Percentiles rank a stretch among this genome's conserved stretches.
phyloP scores from a whole-genome alignment of 345 rosid genomes.

The Anastatica hierochuntica region DNA sequence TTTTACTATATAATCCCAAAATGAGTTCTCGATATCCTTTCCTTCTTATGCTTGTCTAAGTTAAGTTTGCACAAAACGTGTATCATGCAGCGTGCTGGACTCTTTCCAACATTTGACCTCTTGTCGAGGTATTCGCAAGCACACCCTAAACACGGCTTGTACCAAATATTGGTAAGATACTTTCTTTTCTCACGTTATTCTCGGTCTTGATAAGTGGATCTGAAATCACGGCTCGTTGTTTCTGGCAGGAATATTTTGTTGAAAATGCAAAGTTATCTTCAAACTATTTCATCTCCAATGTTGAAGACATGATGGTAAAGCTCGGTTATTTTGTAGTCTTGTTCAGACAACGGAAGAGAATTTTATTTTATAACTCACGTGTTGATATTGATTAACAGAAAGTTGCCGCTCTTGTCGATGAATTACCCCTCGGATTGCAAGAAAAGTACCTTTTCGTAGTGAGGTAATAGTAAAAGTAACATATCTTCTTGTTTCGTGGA shows the following conservation, averaged over 20 bases:
- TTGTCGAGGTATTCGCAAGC: slow-evolving; percentile 60
- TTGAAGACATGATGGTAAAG: slow-evolving; percentile 67
- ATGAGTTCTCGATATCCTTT: not conserved
- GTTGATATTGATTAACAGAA: slow-evolving; percentile 35
- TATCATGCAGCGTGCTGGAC: slow-evolving; percentile 64
- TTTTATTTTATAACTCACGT: not conserved
- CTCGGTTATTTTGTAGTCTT: not conserved
- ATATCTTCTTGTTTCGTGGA: not conserved
- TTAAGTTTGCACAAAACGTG: slow-evolving; percentile 12
- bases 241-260: slow-evolving; percentile 64
- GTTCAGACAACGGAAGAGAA: not conserved
- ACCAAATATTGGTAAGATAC: slow-evolving; percentile 48
- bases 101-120: slow-evolving; percentile 77
- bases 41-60: slow-evolving; percentile 19
- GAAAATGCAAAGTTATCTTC: slow-evolving; percentile 78
- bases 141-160: slow-evolving; percentile 47
- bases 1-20: not conserved
- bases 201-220: not conserved
- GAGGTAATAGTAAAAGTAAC: slow-evolving; percentile 39
- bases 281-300: slow-evolving; percentile 71
- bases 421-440: slow-evolving; percentile 62
- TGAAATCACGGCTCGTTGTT: slow-evolving; percentile 6
- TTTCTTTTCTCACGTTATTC: not conserved
- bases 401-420: slow-evolving; percentile 62
- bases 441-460: slow-evolving; percentile 79